Conservation (phyloP, 805 yeast species). For the Kazachstania africana region DNA sequence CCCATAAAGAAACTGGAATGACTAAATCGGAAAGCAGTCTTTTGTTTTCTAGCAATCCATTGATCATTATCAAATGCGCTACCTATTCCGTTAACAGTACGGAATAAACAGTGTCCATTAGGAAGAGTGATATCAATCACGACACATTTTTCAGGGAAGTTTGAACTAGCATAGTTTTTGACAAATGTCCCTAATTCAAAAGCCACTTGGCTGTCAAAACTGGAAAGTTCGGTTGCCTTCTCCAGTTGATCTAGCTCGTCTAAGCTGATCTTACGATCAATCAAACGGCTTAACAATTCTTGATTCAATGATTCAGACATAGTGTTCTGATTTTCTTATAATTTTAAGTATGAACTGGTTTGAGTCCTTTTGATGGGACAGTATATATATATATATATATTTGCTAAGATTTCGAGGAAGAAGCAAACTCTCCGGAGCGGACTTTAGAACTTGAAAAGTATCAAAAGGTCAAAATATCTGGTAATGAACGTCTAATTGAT, state of each 20-base stretch:
- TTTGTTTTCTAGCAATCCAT: slow-evolving; percentile 42
- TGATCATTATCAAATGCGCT: slow-evolving; percentile 38
- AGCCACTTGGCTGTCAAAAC: slow-evolving; percentile 28
- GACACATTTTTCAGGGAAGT: slow-evolving; percentile 27
- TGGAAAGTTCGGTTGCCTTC: slow-evolving; percentile 4
- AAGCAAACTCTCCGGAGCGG: no score
- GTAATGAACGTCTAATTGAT: no score
- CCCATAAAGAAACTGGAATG: slow-evolving; percentile 39
- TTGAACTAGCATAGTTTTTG: slow-evolving; percentile 24
- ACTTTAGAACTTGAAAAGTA: no score
- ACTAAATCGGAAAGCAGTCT: slow-evolving; percentile 36
- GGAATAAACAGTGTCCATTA: slow-evolving; percentile 38
- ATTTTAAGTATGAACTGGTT: no score
- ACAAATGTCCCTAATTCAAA: slow-evolving; percentile 36
- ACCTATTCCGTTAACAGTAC: slow-evolving; percentile 27
- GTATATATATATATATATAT: no score
- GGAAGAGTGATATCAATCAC: slow-evolving; percentile 38
- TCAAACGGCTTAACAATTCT: slow-evolving; percentile 1
- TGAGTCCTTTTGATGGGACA: no score
- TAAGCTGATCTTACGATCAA: slow-evolving; percentile 4
- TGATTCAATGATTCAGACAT: slow-evolving; percentile 2
- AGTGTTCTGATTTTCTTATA: no score
- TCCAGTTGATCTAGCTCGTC: slow-evolving; percentile 10
- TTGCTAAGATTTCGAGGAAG: no score
- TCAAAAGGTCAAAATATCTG: no score